Evolutionary conservation across 805 yeast species (phyloP).

Genomic region (Pichia deserticola): DNA sequence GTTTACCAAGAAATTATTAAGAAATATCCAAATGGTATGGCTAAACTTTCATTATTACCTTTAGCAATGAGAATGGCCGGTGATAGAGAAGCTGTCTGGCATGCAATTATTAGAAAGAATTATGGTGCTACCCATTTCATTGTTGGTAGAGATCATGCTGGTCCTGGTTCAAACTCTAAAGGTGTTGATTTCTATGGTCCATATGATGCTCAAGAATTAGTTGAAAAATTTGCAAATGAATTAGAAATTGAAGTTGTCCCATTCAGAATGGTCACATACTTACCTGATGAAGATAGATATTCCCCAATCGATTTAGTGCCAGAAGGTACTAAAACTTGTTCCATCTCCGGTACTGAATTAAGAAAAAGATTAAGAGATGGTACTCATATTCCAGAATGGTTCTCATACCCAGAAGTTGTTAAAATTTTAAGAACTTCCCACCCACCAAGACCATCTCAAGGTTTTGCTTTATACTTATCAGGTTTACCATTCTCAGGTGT

Average conservation of each 20-base stretch:
- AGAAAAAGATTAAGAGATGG: slow-evolving; percentile 84
- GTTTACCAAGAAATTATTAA: slow-evolving; percentile 89
- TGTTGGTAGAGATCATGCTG: slow-evolving; percentile 98
- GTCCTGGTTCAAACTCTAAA: slow-evolving; percentile 82
- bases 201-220: slow-evolving; percentile 90
- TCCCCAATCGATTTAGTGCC: slow-evolving; percentile 93
- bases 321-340: slow-evolving; percentile 69
- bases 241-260: slow-evolving; percentile 88
- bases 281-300: slow-evolving; percentile 91
- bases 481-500: slow-evolving; percentile 54
- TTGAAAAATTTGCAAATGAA: slow-evolving; percentile 67
- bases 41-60: slow-evolving; percentile 79
- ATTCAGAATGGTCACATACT: slow-evolving; percentile 92
- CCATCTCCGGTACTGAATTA: slow-evolving; percentile 86
- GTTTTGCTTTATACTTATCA: slow-evolving; percentile 69
- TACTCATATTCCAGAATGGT: slow-evolving; percentile 90
- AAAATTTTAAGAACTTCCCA: slow-evolving; percentile 82
- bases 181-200: slow-evolving; percentile 96
- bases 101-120: slow-evolving; percentile 91
- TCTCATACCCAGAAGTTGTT: slow-evolving; percentile 94
- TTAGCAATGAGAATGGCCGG: slow-evolving; percentile 99
- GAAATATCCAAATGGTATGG: slow-evolving; percentile 92
- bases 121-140: slow-evolving; percentile 96
- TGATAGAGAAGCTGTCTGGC: slow-evolving; percentile 98
- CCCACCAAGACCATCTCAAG: slow-evolving; percentile 87